These are phyloP conservation scores for Phytopythium delawarense DNA, from an alignment of 352 stramenopile species.

Conservation along the genomic window DNA sequence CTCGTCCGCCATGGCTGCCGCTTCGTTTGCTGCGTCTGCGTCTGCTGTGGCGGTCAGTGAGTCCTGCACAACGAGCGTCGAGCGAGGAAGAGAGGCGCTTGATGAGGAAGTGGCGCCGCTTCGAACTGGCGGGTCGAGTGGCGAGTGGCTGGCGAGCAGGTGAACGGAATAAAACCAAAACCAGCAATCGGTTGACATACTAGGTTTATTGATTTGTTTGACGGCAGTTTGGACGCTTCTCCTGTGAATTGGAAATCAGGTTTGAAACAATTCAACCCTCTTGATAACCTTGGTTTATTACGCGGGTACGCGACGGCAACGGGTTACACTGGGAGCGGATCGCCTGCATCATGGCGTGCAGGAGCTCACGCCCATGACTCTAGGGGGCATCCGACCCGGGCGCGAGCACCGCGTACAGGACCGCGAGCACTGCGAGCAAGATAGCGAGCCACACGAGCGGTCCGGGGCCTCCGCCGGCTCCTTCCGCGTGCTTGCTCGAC, in stretches of 20 bases:
- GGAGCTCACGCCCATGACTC: not conserved
- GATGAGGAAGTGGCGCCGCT: not conserved
- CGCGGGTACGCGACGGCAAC: not conserved
- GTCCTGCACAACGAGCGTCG: not conserved
- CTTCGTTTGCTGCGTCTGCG: not conserved
- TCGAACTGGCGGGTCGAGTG: not conserved
- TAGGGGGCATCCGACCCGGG: not conserved
- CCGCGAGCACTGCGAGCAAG: slow-evolving; percentile 34
- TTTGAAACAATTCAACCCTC: no score
- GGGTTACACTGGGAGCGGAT: not conserved
- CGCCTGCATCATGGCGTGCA: not conserved
- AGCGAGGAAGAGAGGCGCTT: not conserved
- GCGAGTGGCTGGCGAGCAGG: not conserved
- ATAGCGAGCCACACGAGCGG: slow-evolving; percentile 35
- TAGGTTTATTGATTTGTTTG: no score
- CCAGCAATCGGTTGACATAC: no score
- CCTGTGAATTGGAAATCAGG: no score
- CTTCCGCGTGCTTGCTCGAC: slow-evolving; percentile 29
- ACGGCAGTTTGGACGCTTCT: no score
- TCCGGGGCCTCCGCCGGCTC: slow-evolving; percentile 18
- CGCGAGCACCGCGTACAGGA: slow-evolving; percentile 11
- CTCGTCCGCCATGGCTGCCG: slow-evolving; percentile 46
- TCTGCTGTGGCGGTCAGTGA: not conserved
- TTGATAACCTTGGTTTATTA: not conserved
- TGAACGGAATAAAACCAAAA: not conserved